Conservation (phyloP, 164 flowering plant species). For the Sedum album region DNA sequence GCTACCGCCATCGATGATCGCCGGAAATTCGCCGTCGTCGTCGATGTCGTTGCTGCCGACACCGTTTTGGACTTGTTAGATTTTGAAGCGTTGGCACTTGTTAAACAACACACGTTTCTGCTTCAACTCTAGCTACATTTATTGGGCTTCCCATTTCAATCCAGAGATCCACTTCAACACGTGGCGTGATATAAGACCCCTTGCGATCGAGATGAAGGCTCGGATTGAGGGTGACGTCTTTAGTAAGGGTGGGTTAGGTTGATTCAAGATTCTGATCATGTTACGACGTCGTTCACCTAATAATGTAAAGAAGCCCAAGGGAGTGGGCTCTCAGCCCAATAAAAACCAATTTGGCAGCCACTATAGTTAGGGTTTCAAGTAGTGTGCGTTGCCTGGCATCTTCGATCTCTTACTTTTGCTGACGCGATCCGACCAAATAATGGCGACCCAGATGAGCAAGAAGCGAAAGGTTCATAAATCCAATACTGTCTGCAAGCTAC, state of each 20-base stretch:
- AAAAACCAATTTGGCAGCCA: not conserved
- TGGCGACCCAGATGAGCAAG: not conserved
- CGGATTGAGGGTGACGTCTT: not conserved
- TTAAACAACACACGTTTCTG: not conserved
- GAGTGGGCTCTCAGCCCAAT: not conserved
- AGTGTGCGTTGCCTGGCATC: not conserved
- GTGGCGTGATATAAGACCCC: not conserved
- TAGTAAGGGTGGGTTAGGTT: too few species aligned
- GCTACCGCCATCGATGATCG: not conserved
- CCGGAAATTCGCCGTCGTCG: not conserved
- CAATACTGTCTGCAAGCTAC: not conserved
- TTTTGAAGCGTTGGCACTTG: not conserved
- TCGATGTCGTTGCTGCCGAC: not conserved
- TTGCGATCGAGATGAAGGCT: not conserved
- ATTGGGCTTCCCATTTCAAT: not conserved
- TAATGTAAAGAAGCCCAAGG: too few species aligned
- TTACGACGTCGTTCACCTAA: too few species aligned
- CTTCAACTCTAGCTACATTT: not conserved
- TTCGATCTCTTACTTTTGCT: not conserved
- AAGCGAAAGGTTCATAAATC: not conserved
- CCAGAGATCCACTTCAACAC: not conserved
- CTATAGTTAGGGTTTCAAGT: not conserved
- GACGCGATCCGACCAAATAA: not conserved
- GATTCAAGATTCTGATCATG: too few species aligned
- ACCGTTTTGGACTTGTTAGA: not conserved